phyloP scores from a whole-genome alignment of 1,284 basidiomycete species.

The Tilletia horrida region DNA sequence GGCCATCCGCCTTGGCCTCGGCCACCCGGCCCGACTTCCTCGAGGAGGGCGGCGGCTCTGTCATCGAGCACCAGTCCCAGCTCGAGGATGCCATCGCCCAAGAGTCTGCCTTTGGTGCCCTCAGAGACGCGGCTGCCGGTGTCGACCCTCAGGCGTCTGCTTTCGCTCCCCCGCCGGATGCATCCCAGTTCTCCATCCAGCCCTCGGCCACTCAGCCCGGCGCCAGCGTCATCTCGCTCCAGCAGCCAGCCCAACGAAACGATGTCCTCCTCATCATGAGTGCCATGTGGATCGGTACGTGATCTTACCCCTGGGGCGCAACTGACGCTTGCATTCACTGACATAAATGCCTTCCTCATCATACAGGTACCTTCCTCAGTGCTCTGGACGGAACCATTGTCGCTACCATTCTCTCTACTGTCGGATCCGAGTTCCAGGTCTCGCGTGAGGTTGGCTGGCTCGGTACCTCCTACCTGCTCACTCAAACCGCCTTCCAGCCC shows the following conservation, averaged over 20 bases:
- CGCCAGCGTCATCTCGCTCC: conserved; percentile 13
- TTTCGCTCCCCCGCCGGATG: conserved; percentile 46
- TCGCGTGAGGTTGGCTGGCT: conserved; percentile 51
- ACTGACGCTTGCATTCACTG: too few relatives aligned
- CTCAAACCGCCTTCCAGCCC: conserved; percentile 53
- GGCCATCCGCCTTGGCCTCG: conserved; percentile 9
- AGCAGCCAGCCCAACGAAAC: not conserved
- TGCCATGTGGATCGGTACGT: conserved; percentile 52
- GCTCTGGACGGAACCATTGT: conserved; percentile 53
- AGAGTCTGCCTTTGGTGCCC: conserved; percentile 18
- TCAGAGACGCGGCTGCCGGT: conserved; percentile 47
- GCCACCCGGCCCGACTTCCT: conserved; percentile 10
- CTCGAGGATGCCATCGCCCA: conserved; percentile 21
- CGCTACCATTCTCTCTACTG: conserved; percentile 46
- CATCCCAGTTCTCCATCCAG: conserved; percentile 43
- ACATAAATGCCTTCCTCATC: too few relatives aligned
- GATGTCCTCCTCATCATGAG: conserved; percentile 47
- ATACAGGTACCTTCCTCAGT: conserved; percentile 35
- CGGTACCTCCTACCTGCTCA: conserved; percentile 52
- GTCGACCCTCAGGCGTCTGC: conserved; percentile 53
- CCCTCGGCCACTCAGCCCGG: conserved; percentile 14
- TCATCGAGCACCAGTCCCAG: conserved; percentile 19
- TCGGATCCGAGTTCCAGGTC: conserved; percentile 53
- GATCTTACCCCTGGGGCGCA: too few relatives aligned
- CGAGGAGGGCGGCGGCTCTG: conserved; percentile 14